These are phyloP conservation scores for Tolypocladium nubicola DNA, from an alignment of 2,329 filamentous ascomycete species.

Conservation along the genomic window DNA sequence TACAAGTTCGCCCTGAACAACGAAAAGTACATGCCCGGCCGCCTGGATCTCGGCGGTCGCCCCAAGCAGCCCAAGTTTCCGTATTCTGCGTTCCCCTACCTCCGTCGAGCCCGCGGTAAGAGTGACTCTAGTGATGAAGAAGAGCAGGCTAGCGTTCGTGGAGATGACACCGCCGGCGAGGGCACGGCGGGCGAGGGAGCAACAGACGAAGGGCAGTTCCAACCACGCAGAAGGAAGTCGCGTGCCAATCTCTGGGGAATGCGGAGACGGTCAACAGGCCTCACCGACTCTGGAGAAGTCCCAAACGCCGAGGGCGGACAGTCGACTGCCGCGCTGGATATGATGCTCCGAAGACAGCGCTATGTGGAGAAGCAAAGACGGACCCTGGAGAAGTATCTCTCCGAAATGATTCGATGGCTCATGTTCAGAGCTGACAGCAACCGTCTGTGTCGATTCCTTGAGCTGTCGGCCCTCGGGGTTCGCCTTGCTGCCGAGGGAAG, in stretches of 20 bases:
- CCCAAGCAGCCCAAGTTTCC: slow-evolving; percentile 87
- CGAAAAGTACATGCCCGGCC: slow-evolving; percentile 68
- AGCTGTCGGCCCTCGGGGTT: slow-evolving; percentile 87
- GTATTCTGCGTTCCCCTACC: slow-evolving; percentile 77
- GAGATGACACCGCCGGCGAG: slow-evolving; percentile 36
- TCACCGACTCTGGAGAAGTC: slow-evolving; percentile 35
- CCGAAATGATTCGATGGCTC: slow-evolving; percentile 89
- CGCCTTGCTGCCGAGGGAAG: slow-evolving; percentile 89
- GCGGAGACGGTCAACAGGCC: slow-evolving; percentile 40
- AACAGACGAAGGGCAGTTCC: slow-evolving; percentile 32
- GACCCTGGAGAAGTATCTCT: slow-evolving; percentile 80
- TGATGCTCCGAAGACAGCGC: slow-evolving; percentile 31
- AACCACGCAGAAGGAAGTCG: slow-evolving; percentile 34
- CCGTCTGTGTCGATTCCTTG: slow-evolving; percentile 87
- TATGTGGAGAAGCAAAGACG: slow-evolving; percentile 77
- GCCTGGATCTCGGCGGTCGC: slow-evolving; percentile 52
- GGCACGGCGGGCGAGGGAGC: slow-evolving; percentile 44
- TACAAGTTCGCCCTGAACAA: slow-evolving; percentile 83
- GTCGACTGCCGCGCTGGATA: slow-evolving; percentile 41
- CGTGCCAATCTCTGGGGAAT: slow-evolving; percentile 42
- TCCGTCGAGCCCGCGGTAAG: slow-evolving; percentile 68
- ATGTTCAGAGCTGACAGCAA: slow-evolving; percentile 97
- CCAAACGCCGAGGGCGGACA: slow-evolving; percentile 25
- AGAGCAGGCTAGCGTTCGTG: slow-evolving; percentile 28
- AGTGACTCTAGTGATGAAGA: slow-evolving; percentile 78